Evolutionary conservation across 208 protist genomes (phyloP), one percentile per base, ranked within the genome.

Genomic region (Dictyostelium gargantuum): DNA sequence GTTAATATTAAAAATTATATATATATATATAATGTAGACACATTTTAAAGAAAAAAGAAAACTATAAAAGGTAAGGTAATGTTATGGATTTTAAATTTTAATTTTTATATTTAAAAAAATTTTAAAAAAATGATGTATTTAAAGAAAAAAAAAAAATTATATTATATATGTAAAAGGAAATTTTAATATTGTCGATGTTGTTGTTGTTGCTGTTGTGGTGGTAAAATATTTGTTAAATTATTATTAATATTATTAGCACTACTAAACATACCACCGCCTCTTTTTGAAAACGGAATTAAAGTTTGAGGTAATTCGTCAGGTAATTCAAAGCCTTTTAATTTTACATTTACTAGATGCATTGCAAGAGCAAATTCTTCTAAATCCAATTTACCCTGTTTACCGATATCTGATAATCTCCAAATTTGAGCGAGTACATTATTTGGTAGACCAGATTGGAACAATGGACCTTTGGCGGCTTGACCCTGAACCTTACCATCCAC

Each of bases 361-460:
- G 94, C 80, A 2, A 96, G 48, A 44, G 26, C 29, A 40, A 96
- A 96, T 38, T 96, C 94, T 42, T 91, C 86, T 15, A 70, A 26
- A 92, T 95, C 92, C 23, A 96, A 84, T 38, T 58, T 93, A 52
- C 91, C 93, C 46, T 96, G 94, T 80, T 77, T 89, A 50, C 95
- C 95, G 26, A 95, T 77, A 80, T 96, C 95, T 29, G 94, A 91
- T 50, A 96, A 38, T 68, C 48, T 93, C 95, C 95, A 96, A 73
- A 96, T 75, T 40, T 92, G 61, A 9, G 77, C 66, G 2, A 96
- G 56, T 29, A 91, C 4, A 26, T 54, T 44, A 32, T 86, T 96
- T 9, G 93, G 29, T 46, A 96, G 29, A 29, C 93, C 93, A 3
- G 85, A 85, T 56, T 93, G 40, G 42, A 81, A 32, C 10, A 96